These are phyloP conservation scores for Aureobasidium vineae DNA, from an alignment of 2,329 filamentous ascomycete genomes.

Conservation along the genomic window DNA sequence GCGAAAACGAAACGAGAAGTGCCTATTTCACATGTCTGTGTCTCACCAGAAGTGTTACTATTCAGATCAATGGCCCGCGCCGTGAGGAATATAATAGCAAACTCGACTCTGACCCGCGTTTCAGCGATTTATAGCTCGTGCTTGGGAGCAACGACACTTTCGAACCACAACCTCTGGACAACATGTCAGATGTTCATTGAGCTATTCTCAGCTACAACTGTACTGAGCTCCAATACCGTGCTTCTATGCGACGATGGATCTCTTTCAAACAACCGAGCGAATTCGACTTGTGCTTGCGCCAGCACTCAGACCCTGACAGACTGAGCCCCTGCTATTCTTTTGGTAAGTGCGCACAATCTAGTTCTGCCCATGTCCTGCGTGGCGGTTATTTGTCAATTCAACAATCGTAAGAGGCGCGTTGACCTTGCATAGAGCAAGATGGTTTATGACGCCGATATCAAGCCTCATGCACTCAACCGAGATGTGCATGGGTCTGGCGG, in stretches of 20 bases:
- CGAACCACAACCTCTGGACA: not conserved
- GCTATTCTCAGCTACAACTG: not conserved
- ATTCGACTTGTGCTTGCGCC: not conserved
- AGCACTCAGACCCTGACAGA: not conserved
- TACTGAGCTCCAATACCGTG: not conserved
- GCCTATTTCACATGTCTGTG: not conserved
- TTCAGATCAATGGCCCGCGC: not conserved
- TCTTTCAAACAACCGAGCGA: not conserved
- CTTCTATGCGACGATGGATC: not conserved
- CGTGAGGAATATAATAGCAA: not conserved
- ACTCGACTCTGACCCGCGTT: constrained; percentile 3
- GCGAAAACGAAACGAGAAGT: not conserved
- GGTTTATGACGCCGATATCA: constrained; percentile 21
- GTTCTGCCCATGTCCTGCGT: not conserved
- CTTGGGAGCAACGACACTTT: not conserved
- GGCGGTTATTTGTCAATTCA: constrained; percentile 1
- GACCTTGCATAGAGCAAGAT: constrained; percentile 9
- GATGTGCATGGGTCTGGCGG: constrained; percentile 2
- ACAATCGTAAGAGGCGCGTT: constrained; percentile 9
- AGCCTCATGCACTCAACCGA: constrained; percentile 17
- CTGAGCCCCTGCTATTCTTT: not conserved
- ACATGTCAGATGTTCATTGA: not conserved
- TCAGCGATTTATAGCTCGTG: constrained; percentile 15
- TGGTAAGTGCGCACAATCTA: not conserved
- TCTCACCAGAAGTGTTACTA: not conserved